A percentile compares a stretch with the other conserved stretches of the same genome.
These are phyloP conservation scores for Phellopilus nigrolimitatus DNA, from an alignment of 1,284 basidiomycete genomes.

Conservation along the genomic window DNA sequence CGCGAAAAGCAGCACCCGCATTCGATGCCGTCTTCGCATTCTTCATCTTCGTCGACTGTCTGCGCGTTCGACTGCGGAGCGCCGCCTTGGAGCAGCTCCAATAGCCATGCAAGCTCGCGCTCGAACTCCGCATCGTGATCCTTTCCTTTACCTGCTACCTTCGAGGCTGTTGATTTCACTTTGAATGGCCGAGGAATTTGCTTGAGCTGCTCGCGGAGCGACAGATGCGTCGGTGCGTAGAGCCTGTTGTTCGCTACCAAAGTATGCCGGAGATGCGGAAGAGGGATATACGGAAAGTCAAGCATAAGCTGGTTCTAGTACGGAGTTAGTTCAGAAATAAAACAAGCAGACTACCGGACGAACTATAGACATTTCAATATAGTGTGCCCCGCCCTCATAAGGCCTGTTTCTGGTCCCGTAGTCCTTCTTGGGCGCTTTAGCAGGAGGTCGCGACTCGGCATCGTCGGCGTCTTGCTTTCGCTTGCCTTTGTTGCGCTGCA, in stretches of 20 bases:
- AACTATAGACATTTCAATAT: slow-evolving; percentile 48
- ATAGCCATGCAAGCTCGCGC: slow-evolving; percentile 41
- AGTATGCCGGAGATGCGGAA: slow-evolving; percentile 40
- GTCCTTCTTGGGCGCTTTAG: slow-evolving; percentile 38
- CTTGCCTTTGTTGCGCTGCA: slow-evolving; percentile 36
- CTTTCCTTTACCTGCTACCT: slow-evolving; percentile 38
- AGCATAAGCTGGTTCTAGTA: slow-evolving; percentile 46
- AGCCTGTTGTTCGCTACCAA: slow-evolving; percentile 38
- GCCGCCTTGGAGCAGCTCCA: slow-evolving; percentile 31
- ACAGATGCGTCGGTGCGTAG: slow-evolving; percentile 57
- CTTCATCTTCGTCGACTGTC: slow-evolving; percentile 37
- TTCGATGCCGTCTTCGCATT: slow-evolving; percentile 56
- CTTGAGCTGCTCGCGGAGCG: slow-evolving; percentile 36
- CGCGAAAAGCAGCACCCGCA: slow-evolving; percentile 80
- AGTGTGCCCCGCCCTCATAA: slow-evolving; percentile 37
- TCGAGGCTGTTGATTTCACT: slow-evolving; percentile 34
- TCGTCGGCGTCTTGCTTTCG: slow-evolving; percentile 39
- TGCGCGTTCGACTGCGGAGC: slow-evolving; percentile 27
- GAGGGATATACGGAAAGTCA: slow-evolving; percentile 57
- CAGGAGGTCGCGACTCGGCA: slow-evolving; percentile 25
- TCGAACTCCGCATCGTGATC: slow-evolving; percentile 33
- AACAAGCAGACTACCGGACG: slow-evolving; percentile 23
- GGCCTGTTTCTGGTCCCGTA: slow-evolving; percentile 44
- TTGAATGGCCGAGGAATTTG: slow-evolving; percentile 35
- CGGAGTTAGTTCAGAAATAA: background rate